Evolutionary conservation across 208 protist genomes (phyloP).

Genomic region (Novymonas esmeraldas): DNA sequence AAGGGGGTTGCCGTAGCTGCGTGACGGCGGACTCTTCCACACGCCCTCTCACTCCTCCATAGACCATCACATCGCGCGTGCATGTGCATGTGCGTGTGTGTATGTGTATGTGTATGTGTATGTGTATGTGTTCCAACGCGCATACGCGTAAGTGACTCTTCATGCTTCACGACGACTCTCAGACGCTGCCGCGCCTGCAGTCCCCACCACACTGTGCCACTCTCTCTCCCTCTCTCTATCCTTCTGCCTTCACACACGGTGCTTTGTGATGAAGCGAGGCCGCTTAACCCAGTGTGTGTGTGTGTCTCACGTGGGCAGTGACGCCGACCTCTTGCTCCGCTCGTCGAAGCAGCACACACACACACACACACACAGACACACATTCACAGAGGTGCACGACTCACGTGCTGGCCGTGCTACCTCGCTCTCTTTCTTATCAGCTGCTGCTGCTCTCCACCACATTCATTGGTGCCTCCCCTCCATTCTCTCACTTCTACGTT

Average conservation of each 20-base stretch:
- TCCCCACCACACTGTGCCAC: neutral
- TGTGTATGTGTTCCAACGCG: no score
- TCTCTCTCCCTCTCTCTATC: neutral
- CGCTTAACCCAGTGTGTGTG: no score
- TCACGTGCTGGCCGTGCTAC: neutral
- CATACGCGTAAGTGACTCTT: no score
- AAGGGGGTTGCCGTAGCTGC: no score
- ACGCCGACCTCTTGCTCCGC: neutral
- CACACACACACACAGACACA: neutral
- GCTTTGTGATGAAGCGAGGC: no score
- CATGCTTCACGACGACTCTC: no score
- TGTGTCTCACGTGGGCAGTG: neutral
- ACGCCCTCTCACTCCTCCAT: no score
- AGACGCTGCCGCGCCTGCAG: no score
- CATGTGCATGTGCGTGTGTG: no score
- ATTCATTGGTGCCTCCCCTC: neutral
- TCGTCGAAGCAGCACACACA: neutral
- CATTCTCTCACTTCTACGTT: neutral
- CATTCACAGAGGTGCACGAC: conserved; percentile 2
- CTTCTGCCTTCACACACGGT: neutral
- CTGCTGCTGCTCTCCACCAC: neutral
- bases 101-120: no score
- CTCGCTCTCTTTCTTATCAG: neutral
- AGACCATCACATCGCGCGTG: no score
- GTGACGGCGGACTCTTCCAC: no score